These are phyloP conservation scores for Phaeosphaeria sp. DNA, from an alignment of 2,329 filamentous ascomycete genomes.

Conservation along the genomic window DNA sequence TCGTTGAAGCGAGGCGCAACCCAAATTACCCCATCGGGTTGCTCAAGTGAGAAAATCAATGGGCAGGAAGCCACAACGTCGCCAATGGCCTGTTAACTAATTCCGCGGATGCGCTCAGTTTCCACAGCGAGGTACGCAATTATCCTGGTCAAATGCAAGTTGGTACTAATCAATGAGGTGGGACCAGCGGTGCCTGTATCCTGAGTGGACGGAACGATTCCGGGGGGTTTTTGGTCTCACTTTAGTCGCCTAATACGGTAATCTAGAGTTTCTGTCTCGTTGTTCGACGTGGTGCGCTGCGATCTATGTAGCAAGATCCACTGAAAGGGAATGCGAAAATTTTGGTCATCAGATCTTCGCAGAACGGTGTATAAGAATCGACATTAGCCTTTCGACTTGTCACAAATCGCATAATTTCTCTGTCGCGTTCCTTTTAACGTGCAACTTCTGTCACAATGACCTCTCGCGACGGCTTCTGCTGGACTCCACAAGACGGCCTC, in stretches of 20 bases:
- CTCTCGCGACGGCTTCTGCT: constrained; percentile 38
- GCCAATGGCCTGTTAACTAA: neutral
- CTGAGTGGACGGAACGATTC: neutral
- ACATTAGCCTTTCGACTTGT: neutral
- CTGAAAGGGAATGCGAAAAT: neutral
- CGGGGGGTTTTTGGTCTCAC: constrained; percentile 18
- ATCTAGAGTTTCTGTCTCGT: neutral
- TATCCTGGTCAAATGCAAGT: neutral
- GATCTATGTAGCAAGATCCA: neutral
- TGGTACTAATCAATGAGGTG: neutral
- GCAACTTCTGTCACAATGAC: neutral
- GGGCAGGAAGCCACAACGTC: neutral
- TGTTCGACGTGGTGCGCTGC: neutral
- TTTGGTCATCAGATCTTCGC: too few relatives aligned
- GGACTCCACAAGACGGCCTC: constrained; percentile 33
- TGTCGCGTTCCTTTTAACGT: neutral
- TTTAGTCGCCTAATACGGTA: constrained; percentile 14
- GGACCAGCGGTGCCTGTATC: neutral
- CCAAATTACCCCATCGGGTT: neutral
- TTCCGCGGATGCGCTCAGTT: neutral
- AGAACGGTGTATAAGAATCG: neutral
- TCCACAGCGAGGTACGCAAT: neutral
- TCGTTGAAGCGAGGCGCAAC: neutral
- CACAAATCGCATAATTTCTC: neutral
- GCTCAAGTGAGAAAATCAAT: neutral